Conservation (phyloP, 2,329 filamentous ascomycete species). For the Hymenotorrendiella dingleyae region DNA sequence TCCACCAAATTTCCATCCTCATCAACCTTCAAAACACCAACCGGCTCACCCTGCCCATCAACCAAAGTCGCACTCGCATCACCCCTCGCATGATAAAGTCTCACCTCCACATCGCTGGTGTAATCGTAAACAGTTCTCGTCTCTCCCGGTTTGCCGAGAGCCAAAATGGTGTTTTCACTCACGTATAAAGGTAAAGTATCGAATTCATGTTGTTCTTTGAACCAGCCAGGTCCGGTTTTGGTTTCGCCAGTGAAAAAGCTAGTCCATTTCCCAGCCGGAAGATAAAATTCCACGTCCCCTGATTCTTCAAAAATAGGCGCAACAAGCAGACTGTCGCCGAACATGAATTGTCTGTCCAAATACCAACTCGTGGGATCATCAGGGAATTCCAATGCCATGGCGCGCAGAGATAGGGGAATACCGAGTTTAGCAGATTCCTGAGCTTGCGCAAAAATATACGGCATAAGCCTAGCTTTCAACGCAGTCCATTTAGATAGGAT, state of each 20-base stretch:
- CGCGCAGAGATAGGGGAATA: slow-evolving; percentile 47
- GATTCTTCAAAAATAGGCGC: slow-evolving; percentile 53
- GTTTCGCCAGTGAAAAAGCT: slow-evolving; percentile 40
- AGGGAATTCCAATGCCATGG: slow-evolving; percentile 55
- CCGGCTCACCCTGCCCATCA: slow-evolving; percentile 36
- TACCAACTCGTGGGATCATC: slow-evolving; percentile 52
- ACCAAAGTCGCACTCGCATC: slow-evolving; percentile 40
- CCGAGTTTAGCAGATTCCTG: slow-evolving; percentile 43
- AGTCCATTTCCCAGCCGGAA: slow-evolving; percentile 46
- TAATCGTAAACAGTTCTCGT: slow-evolving; percentile 29
- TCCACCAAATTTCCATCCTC: slow-evolving; percentile 36
- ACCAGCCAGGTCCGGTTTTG: slow-evolving; percentile 38
- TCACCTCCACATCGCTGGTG: slow-evolving; percentile 35
- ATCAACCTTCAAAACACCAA: slow-evolving; percentile 37
- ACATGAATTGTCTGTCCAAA: slow-evolving; percentile 56
- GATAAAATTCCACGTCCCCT: slow-evolving; percentile 51
- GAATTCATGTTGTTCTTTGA: slow-evolving; percentile 41
- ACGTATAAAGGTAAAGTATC: slow-evolving; percentile 42
- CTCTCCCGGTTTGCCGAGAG: slow-evolving; percentile 26
- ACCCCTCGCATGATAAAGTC: slow-evolving; percentile 37
- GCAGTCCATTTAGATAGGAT: slow-evolving; percentile 38
- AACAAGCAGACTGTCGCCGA: slow-evolving; percentile 50
- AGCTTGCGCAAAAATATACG: slow-evolving; percentile 50
- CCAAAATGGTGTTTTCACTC: slow-evolving; percentile 31
- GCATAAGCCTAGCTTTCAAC: slow-evolving; percentile 51